Evolutionary conservation across 768 basidiomycete genomes (phyloP), one percentile per base, ranked within the genome.

Genomic region (Sutorius australiensis): DNA sequence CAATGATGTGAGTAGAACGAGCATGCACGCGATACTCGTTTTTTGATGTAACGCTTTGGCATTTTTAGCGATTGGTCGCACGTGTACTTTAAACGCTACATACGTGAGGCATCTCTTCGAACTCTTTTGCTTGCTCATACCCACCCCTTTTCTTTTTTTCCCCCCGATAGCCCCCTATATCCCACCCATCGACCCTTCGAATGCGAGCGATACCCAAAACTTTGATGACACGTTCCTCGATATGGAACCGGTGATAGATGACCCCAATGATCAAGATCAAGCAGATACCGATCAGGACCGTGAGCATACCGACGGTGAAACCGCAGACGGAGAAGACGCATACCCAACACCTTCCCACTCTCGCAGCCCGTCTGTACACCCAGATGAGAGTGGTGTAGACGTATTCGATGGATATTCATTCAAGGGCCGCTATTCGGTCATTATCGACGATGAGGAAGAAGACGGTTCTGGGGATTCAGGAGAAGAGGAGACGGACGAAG

Each of bases 181-280:
- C 65, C 92, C 92, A 14, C 88, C 88, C 30, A 91, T 93, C 66
- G 91, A 95, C 67, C 88, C 90, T 19, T 82, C 82, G 39, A 92
- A 95, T 72, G 94, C 94, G 55, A 85, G 86, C 62, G 97, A 99
- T 80, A 95, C 92, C 59, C 91, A 92, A 69, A 98, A 98, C 73
- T 99, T 98, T 70, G 95, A 98, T 70, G 91, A 95, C 57, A 86
- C 91, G 37, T 98, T 97, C 83, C 80, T 98, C 54, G 90, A 90
- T 66, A 95, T 98, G 90, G 87, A 89, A 59, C 92, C 94, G 21
- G 86, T 90, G 44, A 83, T 98, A 56, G 89, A 94, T 58, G 87
- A 89, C 47, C 79, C 77, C 55, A 78, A 81, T 61, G 86, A 85
- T 40, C 76, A 77, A 56, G 75, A 80, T 44, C 77, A 79, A 57